Evolutionary conservation across 352 stramenopile species (phyloP).

Genomic region (Phytophthora melonis): DNA sequence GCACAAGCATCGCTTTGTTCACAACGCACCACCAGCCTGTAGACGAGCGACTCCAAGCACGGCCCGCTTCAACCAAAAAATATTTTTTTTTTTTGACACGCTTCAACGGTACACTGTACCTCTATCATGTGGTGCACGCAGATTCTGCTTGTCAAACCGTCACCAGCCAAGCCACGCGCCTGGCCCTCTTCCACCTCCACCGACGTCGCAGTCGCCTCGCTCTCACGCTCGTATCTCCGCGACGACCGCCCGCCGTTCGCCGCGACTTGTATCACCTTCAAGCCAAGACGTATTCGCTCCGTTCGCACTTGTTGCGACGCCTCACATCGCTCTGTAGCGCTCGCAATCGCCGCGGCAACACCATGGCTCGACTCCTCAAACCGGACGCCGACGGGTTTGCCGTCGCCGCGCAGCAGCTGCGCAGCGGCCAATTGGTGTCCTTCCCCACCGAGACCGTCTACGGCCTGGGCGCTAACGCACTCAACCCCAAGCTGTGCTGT

Average conservation of each 20-base stretch:
- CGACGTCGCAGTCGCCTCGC: neutral
- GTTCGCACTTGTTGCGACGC: constrained; percentile 18
- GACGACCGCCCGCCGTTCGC: neutral
- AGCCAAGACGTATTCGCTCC: constrained; percentile 24
- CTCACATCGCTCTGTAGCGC: constrained; percentile 19
- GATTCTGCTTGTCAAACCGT: neutral
- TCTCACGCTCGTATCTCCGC: constrained; percentile 13
- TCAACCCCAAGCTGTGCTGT: constrained; percentile 94
- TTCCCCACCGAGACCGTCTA: constrained; percentile 99
- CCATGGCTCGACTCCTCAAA: constrained; percentile 60
- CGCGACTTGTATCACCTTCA: constrained; percentile 16
- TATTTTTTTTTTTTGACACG: neutral
- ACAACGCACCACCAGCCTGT: neutral
- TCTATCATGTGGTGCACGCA: constrained; percentile 5
- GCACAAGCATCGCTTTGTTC: neutral
- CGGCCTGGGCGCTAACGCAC: constrained; percentile 97
- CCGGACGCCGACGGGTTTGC: constrained; percentile 57
- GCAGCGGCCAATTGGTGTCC: constrained; percentile 82
- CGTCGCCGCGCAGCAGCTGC: constrained; percentile 72
- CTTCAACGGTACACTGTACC: constrained; percentile 11
- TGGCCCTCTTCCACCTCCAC: too few relatives aligned
- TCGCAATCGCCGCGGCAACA: constrained; percentile 10
- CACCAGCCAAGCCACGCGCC: constrained; percentile 7
- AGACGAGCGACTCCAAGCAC: neutral
- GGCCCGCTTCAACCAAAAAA: neutral